phyloP scores from a whole-genome alignment of 2,329 filamentous ascomycete genomes.

The Neurospora sp. region DNA sequence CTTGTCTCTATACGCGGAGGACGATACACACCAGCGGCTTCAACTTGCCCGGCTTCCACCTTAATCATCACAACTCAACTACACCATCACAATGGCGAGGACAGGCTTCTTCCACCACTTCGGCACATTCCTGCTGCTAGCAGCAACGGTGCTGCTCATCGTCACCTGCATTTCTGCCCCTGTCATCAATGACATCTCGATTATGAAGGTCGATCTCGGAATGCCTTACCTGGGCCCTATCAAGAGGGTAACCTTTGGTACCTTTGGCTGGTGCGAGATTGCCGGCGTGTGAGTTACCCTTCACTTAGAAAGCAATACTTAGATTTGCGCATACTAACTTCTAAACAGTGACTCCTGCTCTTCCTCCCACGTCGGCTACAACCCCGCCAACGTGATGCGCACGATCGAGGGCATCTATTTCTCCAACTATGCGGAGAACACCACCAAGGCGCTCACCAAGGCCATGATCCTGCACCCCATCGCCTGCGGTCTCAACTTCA shows the following conservation, averaged over 20 bases:
- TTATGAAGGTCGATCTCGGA: slow-evolving; percentile 42
- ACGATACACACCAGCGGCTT: background rate
- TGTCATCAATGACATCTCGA: slow-evolving; percentile 42
- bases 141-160: slow-evolving; percentile 44
- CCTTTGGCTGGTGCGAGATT: slow-evolving; percentile 46
- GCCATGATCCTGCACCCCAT: slow-evolving; percentile 55
- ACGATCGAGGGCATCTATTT: slow-evolving; percentile 28
- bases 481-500: slow-evolving; percentile 45
- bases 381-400: slow-evolving; percentile 36
- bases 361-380: slow-evolving; percentile 42
- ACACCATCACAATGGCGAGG: slow-evolving; percentile 31
- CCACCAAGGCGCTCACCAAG: slow-evolving; percentile 40
- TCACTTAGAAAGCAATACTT: background rate
- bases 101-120: slow-evolving; percentile 44
- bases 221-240: slow-evolving; percentile 18
- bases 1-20: background rate
- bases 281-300: slow-evolving; percentile 12
- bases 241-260: slow-evolving; percentile 39
- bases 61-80: slow-evolving; percentile 1
- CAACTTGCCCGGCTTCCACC: slow-evolving; percentile 2
- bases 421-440: slow-evolving; percentile 31
- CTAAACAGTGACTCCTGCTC: slow-evolving; percentile 38
- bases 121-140: slow-evolving; percentile 47
- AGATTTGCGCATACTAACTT: background rate
- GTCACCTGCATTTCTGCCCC: slow-evolving; percentile 50